Percentiles rank a stretch among this genome's conserved stretches.
phyloP scores from a whole-genome alignment of 768 basidiomycete species.

The Collybiopsis confluens region DNA sequence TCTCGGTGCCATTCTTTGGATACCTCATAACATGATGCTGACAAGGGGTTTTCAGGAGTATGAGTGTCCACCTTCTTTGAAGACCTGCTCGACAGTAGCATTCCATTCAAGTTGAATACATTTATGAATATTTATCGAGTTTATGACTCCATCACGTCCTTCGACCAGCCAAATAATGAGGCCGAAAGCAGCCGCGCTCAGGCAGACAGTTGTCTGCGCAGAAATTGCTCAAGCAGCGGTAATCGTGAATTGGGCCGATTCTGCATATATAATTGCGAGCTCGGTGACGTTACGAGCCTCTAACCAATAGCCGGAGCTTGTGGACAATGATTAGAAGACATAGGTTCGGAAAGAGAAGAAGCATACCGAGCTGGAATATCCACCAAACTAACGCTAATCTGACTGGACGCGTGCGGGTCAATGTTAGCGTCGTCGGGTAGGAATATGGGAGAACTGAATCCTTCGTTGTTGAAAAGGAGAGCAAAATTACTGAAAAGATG shows the following conservation, averaged over 20 bases:
- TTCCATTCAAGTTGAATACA: no score
- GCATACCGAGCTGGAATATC: not conserved
- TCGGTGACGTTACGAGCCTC: not conserved
- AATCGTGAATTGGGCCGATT: not conserved
- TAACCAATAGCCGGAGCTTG: not conserved
- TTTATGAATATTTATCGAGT: no score
- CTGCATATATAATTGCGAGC: not conserved
- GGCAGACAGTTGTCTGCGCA: no score
- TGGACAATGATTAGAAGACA: not conserved
- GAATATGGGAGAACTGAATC: not conserved
- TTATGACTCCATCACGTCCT: no score
- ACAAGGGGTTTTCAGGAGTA: no score
- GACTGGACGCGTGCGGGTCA: not conserved
- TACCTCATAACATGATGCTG: no score
- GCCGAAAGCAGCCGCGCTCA: no score
- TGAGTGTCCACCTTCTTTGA: no score
- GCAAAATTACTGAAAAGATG: not conserved
- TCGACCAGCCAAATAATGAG: no score
- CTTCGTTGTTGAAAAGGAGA: not conserved
- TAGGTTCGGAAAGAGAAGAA: no score
- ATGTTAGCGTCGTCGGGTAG: not conserved
- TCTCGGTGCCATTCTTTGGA: no score
- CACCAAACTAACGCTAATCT: not conserved
- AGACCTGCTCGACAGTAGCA: no score
- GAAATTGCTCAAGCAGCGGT: not conserved